Evolutionary conservation across 1,284 basidiomycete genomes (phyloP).

Genomic region (Hymenochaete sp.): DNA sequence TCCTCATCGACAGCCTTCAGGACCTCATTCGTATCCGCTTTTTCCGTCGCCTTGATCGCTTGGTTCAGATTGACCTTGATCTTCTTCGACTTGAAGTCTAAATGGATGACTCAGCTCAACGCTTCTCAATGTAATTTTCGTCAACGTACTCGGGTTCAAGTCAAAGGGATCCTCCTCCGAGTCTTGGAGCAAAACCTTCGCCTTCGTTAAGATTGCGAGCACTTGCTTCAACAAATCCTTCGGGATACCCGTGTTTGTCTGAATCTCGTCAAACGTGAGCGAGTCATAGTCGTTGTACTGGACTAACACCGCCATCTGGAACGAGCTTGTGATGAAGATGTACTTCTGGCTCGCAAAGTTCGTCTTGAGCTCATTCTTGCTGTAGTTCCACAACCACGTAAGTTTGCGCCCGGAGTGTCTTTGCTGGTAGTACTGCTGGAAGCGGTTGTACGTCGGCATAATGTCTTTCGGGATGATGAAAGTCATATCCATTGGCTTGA

Average conservation of each 20-base stretch:
- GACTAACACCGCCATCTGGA: constrained; percentile 90
- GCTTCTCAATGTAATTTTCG: constrained; percentile 11
- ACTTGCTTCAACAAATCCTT: constrained; percentile 84
- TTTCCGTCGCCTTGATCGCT: constrained; percentile 91
- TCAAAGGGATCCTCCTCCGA: constrained; percentile 83
- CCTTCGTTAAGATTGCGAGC: constrained; percentile 77
- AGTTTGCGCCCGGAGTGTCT: constrained; percentile 94
- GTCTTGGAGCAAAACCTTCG: constrained; percentile 78
- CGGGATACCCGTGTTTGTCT: constrained; percentile 75
- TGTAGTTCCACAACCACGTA: constrained; percentile 97
- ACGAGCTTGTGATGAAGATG: constrained; percentile 91
- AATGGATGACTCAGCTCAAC: constrained; percentile 3
- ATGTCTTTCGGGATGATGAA: constrained; percentile 89
- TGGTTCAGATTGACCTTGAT: constrained; percentile 90
- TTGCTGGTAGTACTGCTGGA: constrained; percentile 88
- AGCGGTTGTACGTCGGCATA: constrained; percentile 80
- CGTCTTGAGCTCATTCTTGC: constrained; percentile 91
- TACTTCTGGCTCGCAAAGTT: constrained; percentile 93
- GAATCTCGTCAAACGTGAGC: constrained; percentile 73
- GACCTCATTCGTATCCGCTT: constrained; percentile 86
- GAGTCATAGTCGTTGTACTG: constrained; percentile 93
- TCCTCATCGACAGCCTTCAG: constrained; percentile 97
- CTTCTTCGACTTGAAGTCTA: constrained; percentile 97
- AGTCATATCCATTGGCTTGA: constrained; percentile 76
- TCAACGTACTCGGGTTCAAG: constrained; percentile 76